Conservation (phyloP, 2,329 filamentous ascomycete genomes). For the Colletotrichum falcatum region DNA sequence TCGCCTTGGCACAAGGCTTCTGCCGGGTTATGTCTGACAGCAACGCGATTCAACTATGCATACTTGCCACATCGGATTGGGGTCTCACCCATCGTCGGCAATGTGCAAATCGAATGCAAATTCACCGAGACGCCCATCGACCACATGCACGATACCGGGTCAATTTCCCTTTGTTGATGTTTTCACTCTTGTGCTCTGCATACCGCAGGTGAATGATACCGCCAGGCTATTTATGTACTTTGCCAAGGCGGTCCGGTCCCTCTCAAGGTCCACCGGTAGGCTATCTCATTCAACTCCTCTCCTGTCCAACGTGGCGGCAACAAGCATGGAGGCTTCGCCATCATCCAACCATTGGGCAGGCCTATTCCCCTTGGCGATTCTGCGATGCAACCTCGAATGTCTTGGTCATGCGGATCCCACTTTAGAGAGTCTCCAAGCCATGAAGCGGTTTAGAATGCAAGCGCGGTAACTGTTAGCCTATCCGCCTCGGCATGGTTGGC, state of each 20-base stretch:
- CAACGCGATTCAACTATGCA: not conserved
- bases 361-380: slow-evolving; percentile 12
- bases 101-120: not conserved
- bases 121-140: not conserved
- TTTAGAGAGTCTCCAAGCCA: slow-evolving; percentile 29
- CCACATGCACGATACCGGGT: not conserved
- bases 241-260: too few species aligned
- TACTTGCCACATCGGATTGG: not conserved
- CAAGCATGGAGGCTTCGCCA: not conserved
- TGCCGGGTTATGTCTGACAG: not conserved
- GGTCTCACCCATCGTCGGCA: not conserved
- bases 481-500: not conserved
- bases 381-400: slow-evolving; percentile 32
- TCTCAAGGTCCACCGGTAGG: not conserved
- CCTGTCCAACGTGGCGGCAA: slow-evolving; percentile 11
- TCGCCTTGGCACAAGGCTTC: slow-evolving; percentile 29
- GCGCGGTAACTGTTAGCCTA: slow-evolving; percentile 6
- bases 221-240: not conserved
- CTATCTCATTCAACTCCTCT: not conserved
- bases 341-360: not conserved
- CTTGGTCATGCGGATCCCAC: slow-evolving; percentile 29
- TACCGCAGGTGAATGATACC: slow-evolving; percentile 15
- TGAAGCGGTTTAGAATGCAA: slow-evolving; percentile 29
- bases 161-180: not conserved
- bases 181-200: not conserved